Evolutionary conservation across 495 filamentous ascomycete genomes (phyloP).

Genomic region (Tuber borchii): DNA sequence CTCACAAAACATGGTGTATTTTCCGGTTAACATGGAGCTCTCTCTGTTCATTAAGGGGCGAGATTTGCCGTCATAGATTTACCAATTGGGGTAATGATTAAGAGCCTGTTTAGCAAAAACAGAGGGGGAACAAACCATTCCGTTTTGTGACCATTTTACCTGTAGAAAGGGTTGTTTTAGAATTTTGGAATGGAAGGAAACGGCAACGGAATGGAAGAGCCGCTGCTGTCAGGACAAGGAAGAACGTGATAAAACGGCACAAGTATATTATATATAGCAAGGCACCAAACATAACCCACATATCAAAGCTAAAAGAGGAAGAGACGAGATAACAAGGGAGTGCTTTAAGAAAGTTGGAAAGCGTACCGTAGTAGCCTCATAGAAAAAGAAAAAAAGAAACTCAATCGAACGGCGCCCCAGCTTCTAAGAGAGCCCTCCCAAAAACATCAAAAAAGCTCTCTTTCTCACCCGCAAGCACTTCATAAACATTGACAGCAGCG

Average conservation of each 20-base stretch:
- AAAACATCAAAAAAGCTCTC: slow-evolving; percentile 9
- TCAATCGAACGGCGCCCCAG: background rate
- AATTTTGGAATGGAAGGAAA: too few relatives aligned
- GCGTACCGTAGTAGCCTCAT: too few relatives aligned
- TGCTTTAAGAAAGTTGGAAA: background rate
- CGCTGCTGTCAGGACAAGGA: background rate
- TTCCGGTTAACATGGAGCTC: too few relatives aligned
- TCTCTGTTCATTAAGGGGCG: too few relatives aligned
- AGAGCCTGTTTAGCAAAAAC: too few relatives aligned
- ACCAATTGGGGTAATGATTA: too few relatives aligned
- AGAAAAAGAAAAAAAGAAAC: background rate
- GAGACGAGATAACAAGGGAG: background rate
- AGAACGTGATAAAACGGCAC: background rate
- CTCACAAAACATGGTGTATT: too few relatives aligned
- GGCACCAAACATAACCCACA: background rate
- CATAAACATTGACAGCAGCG: slow-evolving; percentile 10
- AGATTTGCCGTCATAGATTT: too few relatives aligned
- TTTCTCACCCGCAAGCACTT: slow-evolving; percentile 14
- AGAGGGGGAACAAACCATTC: too few relatives aligned
- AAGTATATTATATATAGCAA: background rate
- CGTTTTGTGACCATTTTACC: too few relatives aligned
- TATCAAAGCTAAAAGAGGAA: background rate
- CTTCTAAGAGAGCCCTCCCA: background rate
- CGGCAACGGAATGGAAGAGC: too few relatives aligned
- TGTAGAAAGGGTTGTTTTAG: too few relatives aligned